Evolutionary conservation across 1,139 yeast species (phyloP).

Genomic region (Yamadazyma sp.): DNA sequence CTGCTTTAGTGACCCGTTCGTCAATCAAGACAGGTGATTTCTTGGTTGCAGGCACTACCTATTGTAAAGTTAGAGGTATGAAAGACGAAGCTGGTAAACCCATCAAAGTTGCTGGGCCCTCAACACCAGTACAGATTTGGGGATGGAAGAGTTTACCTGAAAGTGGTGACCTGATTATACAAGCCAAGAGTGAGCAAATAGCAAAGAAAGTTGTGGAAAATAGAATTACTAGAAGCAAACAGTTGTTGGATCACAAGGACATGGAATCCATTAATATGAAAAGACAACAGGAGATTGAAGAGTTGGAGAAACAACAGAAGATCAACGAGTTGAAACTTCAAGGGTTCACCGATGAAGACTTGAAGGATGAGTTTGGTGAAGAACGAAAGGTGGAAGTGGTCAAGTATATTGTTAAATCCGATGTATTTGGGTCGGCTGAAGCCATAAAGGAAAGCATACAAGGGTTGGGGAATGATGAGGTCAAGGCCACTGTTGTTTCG

Average conservation of each 20-base stretch:
- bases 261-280: conserved; percentile 69
- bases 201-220: conserved; percentile 77
- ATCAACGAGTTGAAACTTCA: conserved; percentile 55
- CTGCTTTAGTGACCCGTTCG: conserved; percentile 81
- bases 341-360: conserved; percentile 52
- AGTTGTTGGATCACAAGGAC: conserved; percentile 61
- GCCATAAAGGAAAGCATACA: conserved; percentile 71
- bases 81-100: conserved; percentile 69
- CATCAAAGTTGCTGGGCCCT: conserved; percentile 73
- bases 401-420: conserved; percentile 75
- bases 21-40: conserved; percentile 67
- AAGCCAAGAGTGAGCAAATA: conserved; percentile 68
- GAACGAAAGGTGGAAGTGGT: conserved; percentile 19
- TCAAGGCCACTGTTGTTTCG: conserved; percentile 63
- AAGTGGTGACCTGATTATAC: conserved; percentile 83
- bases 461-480: conserved; percentile 84
- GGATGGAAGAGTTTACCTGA: conserved; percentile 96
- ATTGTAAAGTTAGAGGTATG: conserved; percentile 84
- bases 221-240: conserved; percentile 55
- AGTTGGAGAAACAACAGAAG: conserved; percentile 50
- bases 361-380: conserved; percentile 21
- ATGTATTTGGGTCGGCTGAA: conserved; percentile 74
- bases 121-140: conserved; percentile 86
- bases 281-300: conserved; percentile 47
- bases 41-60: conserved; percentile 81